Base-by-base conservation (phyloP, 2,329 filamentous ascomycete species). In the Paracorniculantispora psalliotae region DNA sequence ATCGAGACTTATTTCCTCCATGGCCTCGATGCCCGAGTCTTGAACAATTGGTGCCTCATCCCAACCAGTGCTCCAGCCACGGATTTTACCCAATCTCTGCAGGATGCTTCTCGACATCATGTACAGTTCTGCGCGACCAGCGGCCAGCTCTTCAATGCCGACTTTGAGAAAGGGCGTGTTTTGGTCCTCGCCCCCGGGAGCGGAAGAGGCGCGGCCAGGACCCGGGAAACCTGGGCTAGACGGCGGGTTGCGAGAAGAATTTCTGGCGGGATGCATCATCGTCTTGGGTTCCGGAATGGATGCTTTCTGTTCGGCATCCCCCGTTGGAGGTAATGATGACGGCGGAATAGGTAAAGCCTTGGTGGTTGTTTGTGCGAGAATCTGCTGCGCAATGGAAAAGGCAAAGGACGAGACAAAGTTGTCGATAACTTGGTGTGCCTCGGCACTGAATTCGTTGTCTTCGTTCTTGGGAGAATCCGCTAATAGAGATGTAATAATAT, bases 61-160 rank as follows among this genome's bases (percentile, higher is more conserved):
- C 91, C 90, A 96, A 0, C 88, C 90, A 63, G 90, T 84, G 54
- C 79, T 83, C 92, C 92, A 97, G 3, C 84, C 86, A 23, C 84
- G 79, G 60, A 84, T 83, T 67, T 83, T 85, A 2, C 90, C 92
- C 49, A 91, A 75, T 51, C 86, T 82, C 66, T 93, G 88, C 0
- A 97, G 77, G 5, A 94, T 83, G 62, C 90, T 91, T 58, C 93
- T 82, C 9, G 91, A 92, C 43, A 96, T 76, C 59, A 90, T 77
- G 61, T 91, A 88, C 2, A 97, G 79, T 67, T 96, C 91, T 6
- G 91, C 93, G 66, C 93, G 83, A 61, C 86, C 85, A 47, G 90
- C 90, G 37, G 92, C 90, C 25, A 97, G 78, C 57, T 96, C 89
- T 68, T 96, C 89, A 0, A 92, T 77, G 0, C 93, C 92, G 7